Evolutionary conservation across 352 stramenopile genomes (phyloP), one percentile per base, ranked within the genome.

Genomic region (Phytopythium aichiense): DNA sequence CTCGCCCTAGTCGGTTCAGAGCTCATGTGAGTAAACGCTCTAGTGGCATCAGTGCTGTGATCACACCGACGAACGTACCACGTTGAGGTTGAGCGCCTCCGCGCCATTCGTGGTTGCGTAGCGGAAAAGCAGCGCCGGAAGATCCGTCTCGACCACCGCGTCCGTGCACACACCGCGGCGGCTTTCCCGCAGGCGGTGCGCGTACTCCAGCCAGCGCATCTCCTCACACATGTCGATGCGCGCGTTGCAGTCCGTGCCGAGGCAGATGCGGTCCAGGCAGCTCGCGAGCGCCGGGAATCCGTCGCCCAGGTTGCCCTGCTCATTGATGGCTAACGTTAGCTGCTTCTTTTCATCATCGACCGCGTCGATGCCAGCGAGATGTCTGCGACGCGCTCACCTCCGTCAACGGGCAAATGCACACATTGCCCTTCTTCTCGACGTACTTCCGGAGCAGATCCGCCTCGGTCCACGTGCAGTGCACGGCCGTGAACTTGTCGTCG

Each of bases 171-270:
- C 80, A 42, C 83, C 83, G 37, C 83, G 77, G 37, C 75, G 79
- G 52, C 80, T 88, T 37, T 89, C 68, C 30, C 83, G 73, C 2
- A 92, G 72, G 13, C 83, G 73, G 60, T 92, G 83, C 0, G 79
- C 78, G 52, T 92, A 92, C 60, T 92, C 83, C 11, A 92, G 60
- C 83, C 83, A 92, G 8, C 80, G 83, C 83, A 92, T 92, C 56
- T 92, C 83, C 65, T 92, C 83, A 25, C 79, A 88, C 83, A 92
- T 92, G 62, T 92, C 83, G 43, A 92, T 86, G 43, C 83, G 76
- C 15, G 83, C 80, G 46, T 92, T 92, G 79, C 83, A 90, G 60
- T 92, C 83, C 15, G 80, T 89, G 15, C 83, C 80, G 12, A 92
- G 72, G 30, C 80, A 92, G 37, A 92, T 77, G 55, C 77, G 73